A percentile compares a stretch with the other conserved stretches of the same genome.
phyloP scores from a whole-genome alignment of 2,329 filamentous ascomycete genomes.

The Chaetomiaceae sp. region DNA sequence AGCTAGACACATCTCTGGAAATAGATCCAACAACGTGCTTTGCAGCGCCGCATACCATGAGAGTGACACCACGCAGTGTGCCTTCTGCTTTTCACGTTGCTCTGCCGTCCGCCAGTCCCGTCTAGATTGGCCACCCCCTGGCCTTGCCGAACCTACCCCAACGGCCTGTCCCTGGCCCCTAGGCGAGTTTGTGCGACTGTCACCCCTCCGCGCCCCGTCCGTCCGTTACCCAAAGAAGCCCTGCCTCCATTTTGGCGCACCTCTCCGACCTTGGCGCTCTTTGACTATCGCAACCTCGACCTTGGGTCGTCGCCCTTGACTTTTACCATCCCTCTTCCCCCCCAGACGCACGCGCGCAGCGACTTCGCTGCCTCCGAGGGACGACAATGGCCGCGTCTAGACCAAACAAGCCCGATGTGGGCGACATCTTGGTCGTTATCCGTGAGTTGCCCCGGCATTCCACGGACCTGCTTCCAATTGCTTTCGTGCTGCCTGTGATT shows the following conservation, averaged over 20 bases:
- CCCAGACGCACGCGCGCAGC: conserved; percentile 18
- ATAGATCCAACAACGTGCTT: conserved; percentile 20
- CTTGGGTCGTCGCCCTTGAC: neutral
- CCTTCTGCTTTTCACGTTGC: conserved; percentile 9
- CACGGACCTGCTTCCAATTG: neutral
- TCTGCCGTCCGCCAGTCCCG: conserved; percentile 5
- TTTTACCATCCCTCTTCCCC: conserved; percentile 2
- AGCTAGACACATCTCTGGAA: conserved; percentile 18
- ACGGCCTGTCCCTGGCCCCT: conserved; percentile 2
- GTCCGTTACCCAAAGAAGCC: conserved; percentile 8
- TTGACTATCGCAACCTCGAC: neutral
- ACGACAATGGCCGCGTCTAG: conserved; percentile 23
- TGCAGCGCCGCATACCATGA: conserved; percentile 21
- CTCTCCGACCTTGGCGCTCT: conserved; percentile 3
- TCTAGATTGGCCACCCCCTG: conserved; percentile 7
- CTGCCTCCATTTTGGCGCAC: conserved; percentile 3
- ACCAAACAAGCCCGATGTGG: conserved; percentile 50
- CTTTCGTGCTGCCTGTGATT: neutral
- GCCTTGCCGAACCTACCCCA: neutral
- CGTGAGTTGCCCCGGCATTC: conserved; percentile 49
- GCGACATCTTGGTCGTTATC: conserved; percentile 66
- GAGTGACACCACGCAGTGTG: conserved; percentile 16
- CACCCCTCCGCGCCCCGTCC: conserved; percentile 8
- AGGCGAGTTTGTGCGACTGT: conserved; percentile 4
- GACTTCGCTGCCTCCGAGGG: conserved; percentile 12